Conservation (phyloP, 2,329 filamentous ascomycete species). For the Epichloe gansuensis region DNA sequence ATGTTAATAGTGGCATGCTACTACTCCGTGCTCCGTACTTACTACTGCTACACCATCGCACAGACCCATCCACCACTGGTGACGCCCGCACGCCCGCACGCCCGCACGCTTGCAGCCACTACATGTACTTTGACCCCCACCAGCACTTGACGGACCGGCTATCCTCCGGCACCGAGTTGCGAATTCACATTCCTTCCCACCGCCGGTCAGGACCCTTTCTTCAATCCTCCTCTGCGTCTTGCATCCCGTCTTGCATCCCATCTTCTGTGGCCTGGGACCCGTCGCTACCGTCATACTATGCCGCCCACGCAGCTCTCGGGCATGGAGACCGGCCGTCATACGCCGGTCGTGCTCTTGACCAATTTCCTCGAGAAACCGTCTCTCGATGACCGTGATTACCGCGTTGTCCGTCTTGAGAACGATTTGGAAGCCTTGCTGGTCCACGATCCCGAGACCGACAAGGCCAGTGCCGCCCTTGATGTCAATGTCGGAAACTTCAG, state of each 20-base stretch:
- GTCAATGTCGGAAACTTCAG: conserved; percentile 95
- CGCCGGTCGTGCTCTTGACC: conserved; percentile 36
- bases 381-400: conserved; percentile 76
- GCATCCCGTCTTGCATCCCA: neutral
- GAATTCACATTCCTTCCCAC: neutral
- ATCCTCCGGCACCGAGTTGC: neutral
- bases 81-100: neutral
- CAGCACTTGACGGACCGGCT: neutral
- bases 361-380: conserved; percentile 71
- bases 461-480: conserved; percentile 89
- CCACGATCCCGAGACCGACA: conserved; percentile 90
- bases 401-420: conserved; percentile 76
- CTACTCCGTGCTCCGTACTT: neutral
- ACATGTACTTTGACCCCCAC: neutral
- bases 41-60: neutral
- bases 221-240: neutral
- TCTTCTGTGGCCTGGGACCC: neutral
- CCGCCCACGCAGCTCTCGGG: conserved; percentile 22
- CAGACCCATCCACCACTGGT: neutral
- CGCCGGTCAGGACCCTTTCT: conserved; percentile 1
- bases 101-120: neutral
- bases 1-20: neutral
- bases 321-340: conserved; percentile 18
- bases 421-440: conserved; percentile 84
- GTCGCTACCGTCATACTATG: conserved; percentile 13